phyloP scores from a whole-genome alignment of 352 stramenopile genomes.

The Blastocystis sp. region DNA sequence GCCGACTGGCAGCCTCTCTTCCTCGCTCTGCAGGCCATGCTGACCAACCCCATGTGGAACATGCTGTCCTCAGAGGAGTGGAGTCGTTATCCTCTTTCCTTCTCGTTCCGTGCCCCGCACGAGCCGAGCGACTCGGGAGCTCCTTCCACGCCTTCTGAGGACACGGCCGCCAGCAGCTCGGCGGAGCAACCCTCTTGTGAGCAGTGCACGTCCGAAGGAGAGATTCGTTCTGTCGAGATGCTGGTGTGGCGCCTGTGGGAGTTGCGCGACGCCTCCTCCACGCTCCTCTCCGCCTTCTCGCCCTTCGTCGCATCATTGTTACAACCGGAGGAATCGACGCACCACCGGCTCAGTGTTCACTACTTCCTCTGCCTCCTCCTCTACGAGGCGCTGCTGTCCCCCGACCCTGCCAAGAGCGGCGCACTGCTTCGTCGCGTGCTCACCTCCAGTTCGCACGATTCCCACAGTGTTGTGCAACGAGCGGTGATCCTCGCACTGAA shows the following conservation, averaged over 20 bases:
- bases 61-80: background rate
- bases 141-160: too few species aligned
- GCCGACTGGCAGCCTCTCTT: background rate
- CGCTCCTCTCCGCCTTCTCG: background rate
- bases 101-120: background rate
- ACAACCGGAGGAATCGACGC: background rate
- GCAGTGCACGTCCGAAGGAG: too few species aligned
- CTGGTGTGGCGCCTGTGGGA: background rate
- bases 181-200: too few species aligned
- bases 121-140: too few species aligned
- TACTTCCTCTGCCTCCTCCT: background rate
- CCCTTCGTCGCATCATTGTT: background rate
- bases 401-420: background rate
- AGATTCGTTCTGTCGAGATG: background rate
- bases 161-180: too few species aligned
- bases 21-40: background rate
- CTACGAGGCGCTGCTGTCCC: background rate
- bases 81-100: background rate
- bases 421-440: background rate
- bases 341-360: background rate
- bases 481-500: background rate
- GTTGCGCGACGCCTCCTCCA: background rate
- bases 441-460: background rate
- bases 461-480: background rate
- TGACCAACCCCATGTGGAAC: background rate